Base-by-base conservation (phyloP, 225 moss, liverwort and hornwort genomes). In the Pseudoscleropodium purum region DNA sequence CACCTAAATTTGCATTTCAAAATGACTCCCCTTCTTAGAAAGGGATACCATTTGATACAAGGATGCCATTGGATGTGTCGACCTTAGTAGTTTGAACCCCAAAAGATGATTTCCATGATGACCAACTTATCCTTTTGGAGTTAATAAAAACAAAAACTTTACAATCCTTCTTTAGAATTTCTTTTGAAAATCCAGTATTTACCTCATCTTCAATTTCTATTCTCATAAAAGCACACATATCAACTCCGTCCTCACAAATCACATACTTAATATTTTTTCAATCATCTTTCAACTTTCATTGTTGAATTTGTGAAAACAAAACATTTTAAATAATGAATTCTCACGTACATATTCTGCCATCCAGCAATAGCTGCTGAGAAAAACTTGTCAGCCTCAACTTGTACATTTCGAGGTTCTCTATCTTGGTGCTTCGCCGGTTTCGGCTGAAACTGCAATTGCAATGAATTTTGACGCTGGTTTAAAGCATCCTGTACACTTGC, bases 51-150 rank as follows among this genome's bases (percentile, higher is more conserved):
- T 47, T 47, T 8, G 47, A 47, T 10, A 47, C 8, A 47, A 47
- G 47, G 47, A 47, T 9, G 7, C 47, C 9, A 47, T 47, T 47
- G 9, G 47, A 10, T 47, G 9, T 10, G 9, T 47, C 47, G 9
- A 47, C 47, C 47, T 47, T 47, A 47, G 47, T 8, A 54, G 54
- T 51, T 76, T 51, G 20, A 56, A 56, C 56, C 56, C 18, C 18
- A 56, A 49, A 75, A 2, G 11, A 47, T 49, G 4, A 75, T 49
- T 47, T 31, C 2, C 7, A 19, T 0, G 16, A 54, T 18, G 17
- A 54, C 54, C 20, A 76, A 0, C 5, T 3, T 0, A 1, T 76
- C 51, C 8, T 5, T 18, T 0, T 20, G 0, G 3, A 5, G 0
- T 52, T 8, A 52, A 7, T 2, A 34, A 52, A 75, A 7, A 34